phyloP scores from a whole-genome alignment of 2,329 filamentous ascomycete species.

The Magnaporthiopsis rhizophila region DNA sequence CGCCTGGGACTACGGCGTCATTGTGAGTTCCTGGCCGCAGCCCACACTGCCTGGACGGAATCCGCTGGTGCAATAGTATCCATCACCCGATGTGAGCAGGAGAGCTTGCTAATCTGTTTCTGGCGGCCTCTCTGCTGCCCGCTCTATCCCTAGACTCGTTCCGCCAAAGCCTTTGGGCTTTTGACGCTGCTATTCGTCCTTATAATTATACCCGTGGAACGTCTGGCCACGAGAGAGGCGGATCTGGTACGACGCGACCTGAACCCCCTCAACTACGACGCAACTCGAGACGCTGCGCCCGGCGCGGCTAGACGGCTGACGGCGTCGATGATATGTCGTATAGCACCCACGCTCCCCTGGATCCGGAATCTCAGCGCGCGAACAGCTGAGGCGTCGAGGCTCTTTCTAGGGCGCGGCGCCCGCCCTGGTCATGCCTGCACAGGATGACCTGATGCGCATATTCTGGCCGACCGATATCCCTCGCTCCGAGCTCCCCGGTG shows the following conservation, averaged over 20 bases:
- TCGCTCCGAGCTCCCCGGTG: conserved; percentile 64
- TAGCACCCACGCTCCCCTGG: conserved; percentile 76
- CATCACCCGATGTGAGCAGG: too few relatives aligned
- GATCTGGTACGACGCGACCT: conserved; percentile 55
- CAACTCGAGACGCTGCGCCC: background rate
- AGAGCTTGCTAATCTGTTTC: background rate
- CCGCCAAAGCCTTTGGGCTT: conserved; percentile 74
- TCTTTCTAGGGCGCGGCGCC: conserved; percentile 62
- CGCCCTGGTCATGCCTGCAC: conserved; percentile 52
- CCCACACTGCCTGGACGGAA: too few relatives aligned
- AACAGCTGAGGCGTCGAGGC: conserved; percentile 87
- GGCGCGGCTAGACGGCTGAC: conserved; percentile 13
- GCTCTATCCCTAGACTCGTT: conserved; percentile 57
- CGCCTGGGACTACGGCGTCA: conserved; percentile 97
- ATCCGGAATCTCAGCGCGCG: conserved; percentile 83
- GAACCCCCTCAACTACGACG: conserved; percentile 10
- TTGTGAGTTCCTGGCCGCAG: conserved; percentile 50
- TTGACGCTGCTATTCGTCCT: conserved; percentile 79
- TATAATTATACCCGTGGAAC: conserved; percentile 75
- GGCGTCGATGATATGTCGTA: conserved; percentile 6
- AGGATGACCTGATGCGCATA: conserved; percentile 91
- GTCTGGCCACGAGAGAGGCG: conserved; percentile 73
- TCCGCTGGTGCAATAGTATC: background rate
- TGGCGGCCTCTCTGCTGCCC: background rate
- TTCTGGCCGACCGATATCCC: conserved; percentile 93